These are phyloP conservation scores for Botryotinia globosa DNA, from an alignment of 2,329 filamentous ascomycete genomes.

Conservation along the genomic window DNA sequence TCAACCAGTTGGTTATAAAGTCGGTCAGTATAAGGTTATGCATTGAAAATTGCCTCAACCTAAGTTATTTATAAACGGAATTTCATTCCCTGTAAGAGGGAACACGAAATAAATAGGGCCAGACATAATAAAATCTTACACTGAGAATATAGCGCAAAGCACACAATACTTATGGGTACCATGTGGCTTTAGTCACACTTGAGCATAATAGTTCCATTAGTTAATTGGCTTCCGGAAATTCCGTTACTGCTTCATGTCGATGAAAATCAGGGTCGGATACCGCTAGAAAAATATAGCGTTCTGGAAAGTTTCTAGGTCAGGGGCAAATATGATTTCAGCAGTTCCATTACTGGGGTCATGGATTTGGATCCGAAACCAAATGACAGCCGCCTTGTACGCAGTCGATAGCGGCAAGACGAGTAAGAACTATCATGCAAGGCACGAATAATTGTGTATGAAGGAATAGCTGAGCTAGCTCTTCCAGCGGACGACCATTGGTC, in stretches of 20 bases:
- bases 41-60: neutral
- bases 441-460: neutral
- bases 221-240: neutral
- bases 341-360: neutral
- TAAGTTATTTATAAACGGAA: neutral
- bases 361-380: neutral
- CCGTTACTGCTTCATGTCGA: neutral
- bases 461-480: neutral
- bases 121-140: neutral
- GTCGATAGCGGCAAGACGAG: neutral
- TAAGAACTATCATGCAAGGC: neutral
- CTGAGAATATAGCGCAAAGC: neutral
- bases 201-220: neutral
- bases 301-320: neutral
- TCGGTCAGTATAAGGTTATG: slow-evolving; percentile 8
- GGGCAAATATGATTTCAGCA: neutral
- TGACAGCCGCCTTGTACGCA: neutral
- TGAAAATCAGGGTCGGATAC: neutral
- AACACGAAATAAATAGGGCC: neutral
- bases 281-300: neutral
- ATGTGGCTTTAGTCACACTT: neutral
- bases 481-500: neutral
- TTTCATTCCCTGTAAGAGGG: neutral
- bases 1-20: neutral
- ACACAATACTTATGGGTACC: slow-evolving; percentile 5